Evolutionary conservation across 441 rosid genomes (phyloP).

Genomic region (Iberis amara): DNA sequence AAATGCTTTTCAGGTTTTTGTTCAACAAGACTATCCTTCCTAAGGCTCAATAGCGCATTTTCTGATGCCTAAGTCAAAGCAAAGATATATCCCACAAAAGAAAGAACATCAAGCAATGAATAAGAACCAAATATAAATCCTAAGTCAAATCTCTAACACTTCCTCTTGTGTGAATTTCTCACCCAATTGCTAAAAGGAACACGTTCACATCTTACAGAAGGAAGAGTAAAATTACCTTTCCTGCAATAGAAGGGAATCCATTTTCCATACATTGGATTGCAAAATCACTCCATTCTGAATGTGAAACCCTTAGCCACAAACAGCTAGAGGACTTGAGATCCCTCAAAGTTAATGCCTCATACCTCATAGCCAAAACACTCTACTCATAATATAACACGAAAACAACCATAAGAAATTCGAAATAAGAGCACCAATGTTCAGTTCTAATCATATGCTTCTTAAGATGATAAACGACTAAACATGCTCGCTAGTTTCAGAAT

Average conservation of each 20-base stretch:
- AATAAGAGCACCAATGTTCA: background rate
- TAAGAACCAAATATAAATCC: background rate
- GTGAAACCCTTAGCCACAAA: conserved; percentile 46
- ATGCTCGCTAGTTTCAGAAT: background rate
- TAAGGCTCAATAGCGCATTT: conserved; percentile 40
- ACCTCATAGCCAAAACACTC: conserved; percentile 71
- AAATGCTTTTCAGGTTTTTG: conserved; percentile 24
- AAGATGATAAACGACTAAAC: background rate
- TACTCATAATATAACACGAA: background rate
- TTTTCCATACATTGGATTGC: conserved; percentile 46
- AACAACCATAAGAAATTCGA: background rate
- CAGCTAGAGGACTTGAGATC: conserved; percentile 42
- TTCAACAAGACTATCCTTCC: conserved; percentile 26
- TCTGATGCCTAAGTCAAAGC: conserved; percentile 43
- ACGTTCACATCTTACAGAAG: background rate
- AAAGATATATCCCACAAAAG: background rate
- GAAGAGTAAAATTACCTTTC: conserved; percentile 36
- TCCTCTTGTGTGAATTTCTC: background rate
- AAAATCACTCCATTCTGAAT: conserved; percentile 55
- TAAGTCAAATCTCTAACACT: no score
- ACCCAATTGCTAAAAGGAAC: background rate
- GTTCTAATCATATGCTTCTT: background rate
- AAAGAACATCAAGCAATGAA: background rate
- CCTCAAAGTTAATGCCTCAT: conserved; percentile 61
- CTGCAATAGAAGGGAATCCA: conserved; percentile 51